Conservation (phyloP, 2,329 filamentous ascomycete species). For the Fusarium burgessii region DNA sequence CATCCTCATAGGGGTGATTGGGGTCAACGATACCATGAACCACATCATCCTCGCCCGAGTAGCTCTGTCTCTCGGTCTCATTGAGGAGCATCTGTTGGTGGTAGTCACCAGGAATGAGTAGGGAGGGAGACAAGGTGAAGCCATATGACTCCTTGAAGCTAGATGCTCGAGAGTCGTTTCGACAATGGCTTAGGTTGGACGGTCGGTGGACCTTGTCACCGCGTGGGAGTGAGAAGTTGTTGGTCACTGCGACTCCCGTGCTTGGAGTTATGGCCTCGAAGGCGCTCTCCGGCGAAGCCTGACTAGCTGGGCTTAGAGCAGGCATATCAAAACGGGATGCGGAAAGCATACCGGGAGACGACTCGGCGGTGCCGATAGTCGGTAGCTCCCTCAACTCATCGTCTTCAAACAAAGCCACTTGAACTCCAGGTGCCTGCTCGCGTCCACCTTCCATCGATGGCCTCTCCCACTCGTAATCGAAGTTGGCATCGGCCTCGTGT, state of each 20-base stretch:
- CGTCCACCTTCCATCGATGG: conserved; percentile 61
- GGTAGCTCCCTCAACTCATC: conserved; percentile 43
- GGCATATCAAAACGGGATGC: conserved; percentile 57
- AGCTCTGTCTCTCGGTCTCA: conserved; percentile 45
- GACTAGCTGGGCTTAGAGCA: conserved; percentile 63
- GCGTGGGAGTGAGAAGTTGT: conserved; percentile 66
- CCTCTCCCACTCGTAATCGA: conserved; percentile 74
- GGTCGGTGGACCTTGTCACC: conserved; percentile 51
- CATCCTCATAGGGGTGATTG: conserved; percentile 37
- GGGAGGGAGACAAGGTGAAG: conserved; percentile 69
- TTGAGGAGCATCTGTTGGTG: conserved; percentile 63
- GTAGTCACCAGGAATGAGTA: conserved; percentile 72
- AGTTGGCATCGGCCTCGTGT: conserved; percentile 74
- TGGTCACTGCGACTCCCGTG: conserved; percentile 52
- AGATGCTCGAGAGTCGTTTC: conserved; percentile 61
- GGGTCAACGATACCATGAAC: conserved; percentile 35
- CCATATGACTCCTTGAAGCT: conserved; percentile 71
- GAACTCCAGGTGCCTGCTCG: conserved; percentile 39
- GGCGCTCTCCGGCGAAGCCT: conserved; percentile 55
- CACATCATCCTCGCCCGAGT: conserved; percentile 52
- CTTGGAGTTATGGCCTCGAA: conserved; percentile 60
- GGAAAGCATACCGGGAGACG: conserved; percentile 47
- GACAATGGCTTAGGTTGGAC: conserved; percentile 50
- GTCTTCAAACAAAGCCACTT: conserved; percentile 40
- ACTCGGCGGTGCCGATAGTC: conserved; percentile 29